These are phyloP conservation scores for Knoxia roxburghii DNA, from an alignment of 257 asterid genomes.

Conservation along the genomic window DNA sequence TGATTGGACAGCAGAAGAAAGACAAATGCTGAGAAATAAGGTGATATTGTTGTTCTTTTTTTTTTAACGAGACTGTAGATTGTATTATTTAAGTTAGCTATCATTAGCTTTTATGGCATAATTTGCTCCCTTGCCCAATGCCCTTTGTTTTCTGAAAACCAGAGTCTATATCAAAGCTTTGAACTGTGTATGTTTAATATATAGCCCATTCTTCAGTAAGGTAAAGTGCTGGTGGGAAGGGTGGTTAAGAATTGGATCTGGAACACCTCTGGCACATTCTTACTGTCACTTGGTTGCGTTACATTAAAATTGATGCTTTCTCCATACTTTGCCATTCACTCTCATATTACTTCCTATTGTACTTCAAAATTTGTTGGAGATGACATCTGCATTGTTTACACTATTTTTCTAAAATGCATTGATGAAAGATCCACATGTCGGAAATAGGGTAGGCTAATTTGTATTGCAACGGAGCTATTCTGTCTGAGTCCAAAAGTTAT, in stretches of 20 bases:
- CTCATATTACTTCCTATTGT: neutral
- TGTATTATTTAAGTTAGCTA: neutral
- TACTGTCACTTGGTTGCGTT: neutral
- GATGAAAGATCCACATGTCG: neutral
- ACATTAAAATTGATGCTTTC: neutral
- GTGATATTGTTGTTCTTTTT: conserved; percentile 25
- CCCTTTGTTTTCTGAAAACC: neutral
- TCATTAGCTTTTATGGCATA: neutral
- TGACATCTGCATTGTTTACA: neutral
- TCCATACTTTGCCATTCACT: neutral
- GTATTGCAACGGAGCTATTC: neutral
- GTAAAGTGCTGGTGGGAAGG: neutral
- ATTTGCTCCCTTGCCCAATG: neutral
- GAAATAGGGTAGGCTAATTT: neutral
- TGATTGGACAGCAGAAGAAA: conserved; percentile 86
- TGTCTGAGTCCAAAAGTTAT: neutral
- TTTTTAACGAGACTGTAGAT: too few species aligned
- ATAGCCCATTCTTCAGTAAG: neutral
- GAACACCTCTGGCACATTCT: neutral
- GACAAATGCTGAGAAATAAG: conserved; percentile 88
- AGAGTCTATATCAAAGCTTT: neutral
- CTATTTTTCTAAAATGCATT: neutral
- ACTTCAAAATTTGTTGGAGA: neutral
- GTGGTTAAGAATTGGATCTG: neutral
- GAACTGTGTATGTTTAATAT: neutral